These are phyloP conservation scores for Aspergillus bridgeri DNA, from an alignment of 495 filamentous ascomycete genomes.

Conservation along the genomic window DNA sequence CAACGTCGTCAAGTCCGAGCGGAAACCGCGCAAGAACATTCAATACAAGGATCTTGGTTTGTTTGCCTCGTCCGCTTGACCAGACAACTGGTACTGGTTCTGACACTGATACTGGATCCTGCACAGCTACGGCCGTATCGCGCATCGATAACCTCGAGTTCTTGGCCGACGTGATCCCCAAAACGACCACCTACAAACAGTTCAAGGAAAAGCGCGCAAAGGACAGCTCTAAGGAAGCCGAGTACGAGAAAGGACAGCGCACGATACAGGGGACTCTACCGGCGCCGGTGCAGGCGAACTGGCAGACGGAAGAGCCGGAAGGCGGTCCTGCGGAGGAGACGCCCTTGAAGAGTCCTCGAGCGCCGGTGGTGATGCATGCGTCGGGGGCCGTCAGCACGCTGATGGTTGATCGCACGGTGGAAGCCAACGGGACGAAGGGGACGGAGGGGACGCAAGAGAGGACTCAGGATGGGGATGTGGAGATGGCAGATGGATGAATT, in stretches of 20 bases:
- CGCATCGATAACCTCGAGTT: slow-evolving; percentile 94
- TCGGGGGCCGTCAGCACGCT: slow-evolving; percentile 31
- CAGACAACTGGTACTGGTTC: background rate
- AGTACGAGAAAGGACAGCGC: slow-evolving; percentile 51
- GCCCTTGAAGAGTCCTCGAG: slow-evolving; percentile 25
- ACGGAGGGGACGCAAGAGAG: slow-evolving; percentile 4
- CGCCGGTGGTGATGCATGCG: slow-evolving; percentile 26
- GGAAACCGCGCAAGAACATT: slow-evolving; percentile 87
- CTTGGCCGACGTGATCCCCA: slow-evolving; percentile 84
- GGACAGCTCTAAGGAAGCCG: slow-evolving; percentile 41
- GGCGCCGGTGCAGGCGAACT: slow-evolving; percentile 28
- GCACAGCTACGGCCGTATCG: slow-evolving; percentile 74
- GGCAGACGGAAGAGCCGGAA: slow-evolving; percentile 16
- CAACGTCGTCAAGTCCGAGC: slow-evolving; percentile 83
- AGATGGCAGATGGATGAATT: slow-evolving; percentile 38
- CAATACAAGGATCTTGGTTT: slow-evolving; percentile 92
- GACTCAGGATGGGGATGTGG: slow-evolving; percentile 34
- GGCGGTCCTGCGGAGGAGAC: slow-evolving; percentile 17
- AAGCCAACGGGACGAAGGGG: no score
- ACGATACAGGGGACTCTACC: slow-evolving; percentile 43
- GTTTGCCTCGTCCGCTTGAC: slow-evolving; percentile 15
- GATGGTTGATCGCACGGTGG: slow-evolving; percentile 38
- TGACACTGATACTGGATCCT: background rate
- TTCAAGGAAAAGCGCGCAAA: slow-evolving; percentile 63
- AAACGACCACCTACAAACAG: slow-evolving; percentile 74